Base-by-base conservation (phyloP, 345 rosid genomes). In the Dovyalis caffra region DNA sequence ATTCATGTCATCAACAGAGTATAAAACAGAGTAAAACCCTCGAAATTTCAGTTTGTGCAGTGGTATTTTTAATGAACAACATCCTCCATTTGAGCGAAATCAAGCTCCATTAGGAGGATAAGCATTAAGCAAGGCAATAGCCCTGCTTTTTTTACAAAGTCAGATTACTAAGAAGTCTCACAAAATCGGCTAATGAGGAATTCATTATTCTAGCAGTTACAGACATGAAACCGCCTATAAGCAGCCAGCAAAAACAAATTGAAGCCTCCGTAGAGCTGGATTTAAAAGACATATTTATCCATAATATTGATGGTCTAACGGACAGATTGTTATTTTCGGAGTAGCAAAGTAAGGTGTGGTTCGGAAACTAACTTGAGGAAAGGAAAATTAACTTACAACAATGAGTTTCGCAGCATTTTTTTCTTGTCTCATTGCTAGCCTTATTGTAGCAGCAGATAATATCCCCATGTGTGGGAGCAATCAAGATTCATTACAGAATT, bases 361-460 rank as follows among this genome's bases (percentile, higher is more conserved):
- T 3, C 8, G n/a, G n/a, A n/a, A n/a, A n/a, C 2, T 16, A n/a
- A 45, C 32, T 7, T 3, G 15, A 9, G 21, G 10, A 0, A 29
- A 35, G 35, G 53, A 28, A 49, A 45, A 64, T 23, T 5, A n/a
- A 82, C 87, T 83, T 71, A 88, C 90, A 53, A 75, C 89, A 28
- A 89, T 81, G 58, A 88, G 89, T 74, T 89, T 88, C 69, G 87
- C 90, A 0, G 86, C 77, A 64, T 77, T 73, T n/a, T n/a, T n/a
- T 75, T 89, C 90, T 1, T 91, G 90, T 77, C 83, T 85, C 83
- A 81, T 85, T 33, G 85, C 90, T 67, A 86, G 6, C 69, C 68
- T 78, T 28, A 86, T 84, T 31, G 90, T 92, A 23, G 89, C 90
- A 58, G 92, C 90, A 12, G 90, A 83, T 33, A 92, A 87, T 71